A percentile compares a stretch with the other conserved stretches of the same genome.
These are phyloP conservation scores for Scytalidium lignicola DNA, from an alignment of 2,329 filamentous ascomycete genomes.

Conservation along the genomic window DNA sequence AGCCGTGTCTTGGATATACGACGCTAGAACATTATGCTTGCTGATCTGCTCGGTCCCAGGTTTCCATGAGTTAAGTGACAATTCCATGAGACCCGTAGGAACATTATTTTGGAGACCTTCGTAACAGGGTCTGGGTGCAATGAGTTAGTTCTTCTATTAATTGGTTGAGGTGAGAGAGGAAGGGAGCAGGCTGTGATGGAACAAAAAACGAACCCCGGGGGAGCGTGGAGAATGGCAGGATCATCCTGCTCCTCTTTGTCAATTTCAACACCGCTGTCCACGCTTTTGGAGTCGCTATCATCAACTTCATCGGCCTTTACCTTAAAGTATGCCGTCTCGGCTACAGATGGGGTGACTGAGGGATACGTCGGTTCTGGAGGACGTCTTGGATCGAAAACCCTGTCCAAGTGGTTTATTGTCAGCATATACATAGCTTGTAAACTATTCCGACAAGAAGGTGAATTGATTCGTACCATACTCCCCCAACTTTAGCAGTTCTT, in stretches of 20 bases:
- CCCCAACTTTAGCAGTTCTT: conserved; percentile 43
- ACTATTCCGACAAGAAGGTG: neutral
- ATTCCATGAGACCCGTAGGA: conserved; percentile 6
- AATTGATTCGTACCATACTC: conserved; percentile 41
- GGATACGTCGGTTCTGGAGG: conserved; percentile 19
- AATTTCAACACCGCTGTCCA: neutral
- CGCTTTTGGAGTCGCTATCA: neutral
- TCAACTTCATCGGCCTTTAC: conserved; percentile 1
- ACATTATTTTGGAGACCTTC: conserved; percentile 8
- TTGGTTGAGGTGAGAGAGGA: neutral
- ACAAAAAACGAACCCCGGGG: conserved; percentile 15
- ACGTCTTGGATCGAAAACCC: conserved; percentile 2
- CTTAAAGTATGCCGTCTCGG: conserved; percentile 9
- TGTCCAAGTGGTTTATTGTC: neutral
- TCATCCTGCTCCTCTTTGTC: conserved; percentile 6
- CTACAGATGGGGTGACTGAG: conserved; percentile 15
- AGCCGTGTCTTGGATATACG: conserved; percentile 10
- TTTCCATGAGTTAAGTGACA: conserved; percentile 8
- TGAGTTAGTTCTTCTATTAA: conserved; percentile 1
- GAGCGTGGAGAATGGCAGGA: conserved; percentile 14
- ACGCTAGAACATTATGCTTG: conserved; percentile 10
- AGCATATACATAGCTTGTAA: neutral
- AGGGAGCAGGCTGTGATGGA: neutral
- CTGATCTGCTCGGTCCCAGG: conserved; percentile 8
- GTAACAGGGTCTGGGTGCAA: conserved; percentile 3